Evolutionary conservation across 1,139 yeast species (phyloP), one percentile per base, ranked within the genome.

Genomic region (Candida glucosophila): DNA sequence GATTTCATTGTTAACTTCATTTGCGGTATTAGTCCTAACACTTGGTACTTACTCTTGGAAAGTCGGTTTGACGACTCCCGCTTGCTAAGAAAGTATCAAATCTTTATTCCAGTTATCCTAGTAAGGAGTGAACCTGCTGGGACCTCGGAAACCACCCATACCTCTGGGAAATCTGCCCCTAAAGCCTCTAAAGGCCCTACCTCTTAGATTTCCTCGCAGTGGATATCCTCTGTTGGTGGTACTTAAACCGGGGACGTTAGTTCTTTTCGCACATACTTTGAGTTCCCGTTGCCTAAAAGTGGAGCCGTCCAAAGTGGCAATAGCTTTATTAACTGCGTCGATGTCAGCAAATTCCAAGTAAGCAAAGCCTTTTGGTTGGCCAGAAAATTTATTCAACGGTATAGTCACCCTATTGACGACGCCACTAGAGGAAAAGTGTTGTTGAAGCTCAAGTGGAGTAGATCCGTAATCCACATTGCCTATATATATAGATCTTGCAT

Each of bases 281-380:
- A 83, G 58, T 25, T 68, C 70, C 32, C 94, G 65, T 18, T 79
- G 88, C 38, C 77, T 64, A 41, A 83, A 73, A 25, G 60, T 58
- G 4, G 74, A 56, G 17, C 82, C 92, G 41, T 79, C 77, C 37
- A 79, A 62, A 2, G 56, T 49, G 6, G 68, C 67, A 22, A 81
- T 61, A 1, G 94, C 92, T 36, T 71, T 65, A 12, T 70, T 57
- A 2, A 81, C 90, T 4, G 69, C 63, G 11, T 68, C 67, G 2
- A 68, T 68, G 42, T 73, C 77, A 18, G 76, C 72, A 47, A 80
- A 82, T 47, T 83, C 95, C 40, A 83, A 67, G 49, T 82, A 83
- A 1, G 94, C 95, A 54, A 68, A 82, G 4, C 95, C 95, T 49
- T 79, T 81, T 20, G 95, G 92, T 36, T 68, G 75, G 2, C 93